A percentile compares a stretch with the other conserved stretches of the same genome.
phyloP scores from a whole-genome alignment of 2,329 filamentous ascomycete species.

The Sordariomycetes sp. region DNA sequence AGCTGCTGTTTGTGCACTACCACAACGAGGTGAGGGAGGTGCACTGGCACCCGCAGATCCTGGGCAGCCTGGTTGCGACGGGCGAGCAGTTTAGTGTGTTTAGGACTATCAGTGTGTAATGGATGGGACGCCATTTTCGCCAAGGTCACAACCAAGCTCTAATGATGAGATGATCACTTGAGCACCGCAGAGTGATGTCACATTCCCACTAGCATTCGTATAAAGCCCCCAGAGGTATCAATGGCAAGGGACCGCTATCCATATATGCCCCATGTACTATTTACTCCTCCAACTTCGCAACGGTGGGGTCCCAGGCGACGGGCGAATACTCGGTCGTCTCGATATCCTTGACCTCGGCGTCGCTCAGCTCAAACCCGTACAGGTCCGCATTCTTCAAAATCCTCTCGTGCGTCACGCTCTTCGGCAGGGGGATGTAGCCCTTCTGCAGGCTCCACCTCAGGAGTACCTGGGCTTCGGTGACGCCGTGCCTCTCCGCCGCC shows the following conservation, averaged over 20 bases:
- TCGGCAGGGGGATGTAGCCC: slow-evolving; percentile 61
- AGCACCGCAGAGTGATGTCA: too few relatives aligned
- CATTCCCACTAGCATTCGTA: too few relatives aligned
- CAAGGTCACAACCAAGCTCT: too few relatives aligned
- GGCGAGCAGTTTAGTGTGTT: slow-evolving; percentile 83
- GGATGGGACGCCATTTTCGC: too few relatives aligned
- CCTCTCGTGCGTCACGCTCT: slow-evolving; percentile 57
- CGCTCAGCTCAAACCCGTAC: slow-evolving; percentile 43
- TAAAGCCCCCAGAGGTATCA: too few relatives aligned
- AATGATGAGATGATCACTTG: too few relatives aligned
- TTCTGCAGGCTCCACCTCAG: slow-evolving; percentile 77
- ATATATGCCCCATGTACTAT: neutral
- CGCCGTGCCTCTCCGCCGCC: slow-evolving; percentile 61
- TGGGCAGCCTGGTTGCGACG: slow-evolving; percentile 79
- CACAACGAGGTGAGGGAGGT: slow-evolving; percentile 90
- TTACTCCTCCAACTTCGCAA: slow-evolving; percentile 29
- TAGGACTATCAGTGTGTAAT: slow-evolving; percentile 73
- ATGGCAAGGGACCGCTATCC: neutral
- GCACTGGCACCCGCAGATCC: slow-evolving; percentile 96
- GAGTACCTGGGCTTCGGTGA: slow-evolving; percentile 66
- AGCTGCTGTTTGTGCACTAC: slow-evolving; percentile 93
- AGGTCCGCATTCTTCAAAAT: slow-evolving; percentile 53
- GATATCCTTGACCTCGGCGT: slow-evolving; percentile 39
- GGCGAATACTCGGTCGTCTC: slow-evolving; percentile 41
- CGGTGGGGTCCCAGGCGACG: slow-evolving; percentile 46